Evolutionary conservation across 1,284 basidiomycete genomes (phyloP).

Genomic region (Blastosporella zonata): DNA sequence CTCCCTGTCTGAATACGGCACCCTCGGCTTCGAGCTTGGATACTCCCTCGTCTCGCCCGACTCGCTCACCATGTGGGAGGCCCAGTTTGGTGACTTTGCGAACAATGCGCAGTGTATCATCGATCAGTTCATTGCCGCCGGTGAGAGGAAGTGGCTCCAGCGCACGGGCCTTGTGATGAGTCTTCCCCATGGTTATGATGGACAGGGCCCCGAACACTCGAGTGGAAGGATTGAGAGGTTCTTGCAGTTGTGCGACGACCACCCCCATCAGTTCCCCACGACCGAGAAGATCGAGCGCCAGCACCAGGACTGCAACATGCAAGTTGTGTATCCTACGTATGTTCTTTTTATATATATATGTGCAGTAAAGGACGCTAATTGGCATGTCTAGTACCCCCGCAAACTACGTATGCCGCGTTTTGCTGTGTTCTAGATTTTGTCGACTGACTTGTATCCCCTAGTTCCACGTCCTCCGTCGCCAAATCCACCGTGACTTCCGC

Average conservation of each 20-base stretch:
- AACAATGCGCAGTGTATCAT: constrained; percentile 98
- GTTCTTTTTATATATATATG: constrained; percentile 26
- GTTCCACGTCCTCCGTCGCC: constrained; percentile 95
- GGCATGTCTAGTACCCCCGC: constrained; percentile 66
- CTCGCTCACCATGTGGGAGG: constrained; percentile 96
- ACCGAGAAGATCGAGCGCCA: constrained; percentile 90
- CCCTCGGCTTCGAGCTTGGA: constrained; percentile 96
- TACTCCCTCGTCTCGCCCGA: constrained; percentile 98
- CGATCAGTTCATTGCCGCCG: constrained; percentile 98
- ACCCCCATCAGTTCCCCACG: constrained; percentile 89
- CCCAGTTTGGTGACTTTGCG: constrained; percentile 97
- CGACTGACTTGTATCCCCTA: constrained; percentile 27
- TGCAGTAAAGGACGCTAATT: constrained; percentile 15
- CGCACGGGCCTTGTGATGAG: constrained; percentile 91
- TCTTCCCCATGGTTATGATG: constrained; percentile 97
- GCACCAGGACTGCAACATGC: constrained; percentile 99
- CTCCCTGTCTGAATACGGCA: constrained; percentile 93
- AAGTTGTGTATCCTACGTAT: constrained; percentile 93
- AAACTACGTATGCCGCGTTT: constrained; percentile 68
- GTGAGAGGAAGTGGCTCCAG: constrained; percentile 98
- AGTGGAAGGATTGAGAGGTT: constrained; percentile 96
- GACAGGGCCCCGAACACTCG: constrained; percentile 98
- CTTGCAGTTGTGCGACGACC: constrained; percentile 97
- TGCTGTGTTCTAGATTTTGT: constrained; percentile 1
- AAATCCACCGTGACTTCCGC: constrained; percentile 95